Evolutionary conservation across 768 basidiomycete species (phyloP), one percentile per base, ranked within the genome.

Genomic region (Lactarius hengduanensis): DNA sequence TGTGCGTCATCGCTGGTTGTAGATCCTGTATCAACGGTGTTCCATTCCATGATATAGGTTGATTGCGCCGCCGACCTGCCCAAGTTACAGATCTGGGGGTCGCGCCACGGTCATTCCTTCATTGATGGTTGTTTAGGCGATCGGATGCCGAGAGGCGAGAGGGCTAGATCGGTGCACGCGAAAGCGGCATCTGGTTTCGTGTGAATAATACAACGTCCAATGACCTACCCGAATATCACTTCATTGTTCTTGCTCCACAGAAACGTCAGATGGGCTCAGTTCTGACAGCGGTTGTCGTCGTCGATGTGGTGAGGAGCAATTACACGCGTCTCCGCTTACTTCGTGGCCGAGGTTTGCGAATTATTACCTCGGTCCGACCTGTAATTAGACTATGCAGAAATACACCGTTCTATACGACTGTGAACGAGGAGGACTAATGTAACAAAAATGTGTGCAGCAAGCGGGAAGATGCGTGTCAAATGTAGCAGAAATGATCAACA

Each of bases 401-500:
- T 69, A 69, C 63, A 65, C 58, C 68, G 68, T 60, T 64, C 62
- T 69, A 65, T 56, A 61, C 50, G 67, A 50, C 41, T 61, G 55
- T 50, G 62, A 61, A 69, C 61, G 67, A 64, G 58, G 61, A 60
- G 60, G 47, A 53, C 64, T 65, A 64, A 65, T 65, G 70, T 65
- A 69, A 67, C 62, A 63, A 63, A 67, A 67, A 63, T 67, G 68
- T 60, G 68, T 67, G 65, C 68, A 47, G 62, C 43, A 32, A 62
- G 50, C 43, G 47, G 36, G 43, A 63, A 69, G 65, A 69, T 69
- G 68, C 68, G 55, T 69, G 68, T 67, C 59, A 67, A 62, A 69
- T 69, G 68, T 65, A 66, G 64, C 56, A 66, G 67, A 61, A 66
- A 69, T 68, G 69, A 56, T 55, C 50, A 62, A 64, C 59, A 45